Base-by-base conservation (phyloP, 2,329 filamentous ascomycete species). In the Botrytis hyacinthi region DNA sequence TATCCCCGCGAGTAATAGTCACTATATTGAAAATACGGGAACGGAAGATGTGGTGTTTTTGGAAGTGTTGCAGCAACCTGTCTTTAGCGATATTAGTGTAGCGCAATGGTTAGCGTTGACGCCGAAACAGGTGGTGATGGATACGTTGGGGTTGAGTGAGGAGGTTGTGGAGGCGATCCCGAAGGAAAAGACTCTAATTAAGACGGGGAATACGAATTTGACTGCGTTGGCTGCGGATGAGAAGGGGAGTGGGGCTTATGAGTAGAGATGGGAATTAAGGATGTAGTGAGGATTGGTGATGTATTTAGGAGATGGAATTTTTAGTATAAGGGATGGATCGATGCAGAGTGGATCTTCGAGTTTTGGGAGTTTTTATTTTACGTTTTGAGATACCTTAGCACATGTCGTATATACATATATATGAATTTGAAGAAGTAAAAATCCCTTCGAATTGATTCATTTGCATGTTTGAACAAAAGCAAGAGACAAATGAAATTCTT, bases 1-100 rank as follows among this genome's bases (percentile, higher is more conserved):
- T 74, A 86, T 90, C 18, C 87, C 87, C 1, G 83, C 85, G 16
- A 83, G 84, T 0, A 83, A 84, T 57, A 85, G 86, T 0, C 89
- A 91, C 78, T 91, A 90, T 75, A 82, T 91, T 29, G 88, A 91
- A 81, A 91, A 90, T 78, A 89, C 85, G 0, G 88, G 88, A 29
- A 85, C 83, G 16, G 86, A 87, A 74, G 86, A 89, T 74, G 80
- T 90, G 14, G 81, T 89, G 8, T 89, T 89, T 78, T 81, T 90
- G n/a, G 88, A 90, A 77, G 86, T 90, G 2, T 80, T 90, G 70
- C 86, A 87, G 80, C 85, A 87, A 5, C 51, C 69, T 0, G 74
- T 75, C 12, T 78, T 79, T 54, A 77, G 74, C 22, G 87, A 89
- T 75, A 85, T 89, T 73, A 86, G 84, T 72, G 85, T 88, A 7